A percentile compares a stretch with the other conserved stretches of the same genome.
Evolutionary conservation across 768 basidiomycete species (phyloP).

Genomic region (Mycena sanguinolenta): DNA sequence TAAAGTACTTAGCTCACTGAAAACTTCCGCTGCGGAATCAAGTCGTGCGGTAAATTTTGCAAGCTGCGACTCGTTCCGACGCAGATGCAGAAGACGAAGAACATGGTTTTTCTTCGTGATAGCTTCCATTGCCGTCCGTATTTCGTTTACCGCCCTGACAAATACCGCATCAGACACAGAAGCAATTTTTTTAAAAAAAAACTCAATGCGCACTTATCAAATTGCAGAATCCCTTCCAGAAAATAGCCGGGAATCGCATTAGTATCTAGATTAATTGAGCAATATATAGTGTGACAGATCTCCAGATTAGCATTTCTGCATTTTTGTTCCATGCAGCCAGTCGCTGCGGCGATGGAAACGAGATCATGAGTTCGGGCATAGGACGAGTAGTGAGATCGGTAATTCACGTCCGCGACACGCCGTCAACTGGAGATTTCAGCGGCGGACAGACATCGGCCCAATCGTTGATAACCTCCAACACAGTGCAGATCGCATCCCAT

Average conservation of each 20-base stretch:
- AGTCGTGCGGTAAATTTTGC: not conserved
- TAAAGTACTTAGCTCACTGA: constrained; percentile 5
- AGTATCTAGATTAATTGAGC: not conserved
- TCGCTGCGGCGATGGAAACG: not conserved
- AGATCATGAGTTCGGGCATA: too few relatives aligned
- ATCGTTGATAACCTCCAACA: too few relatives aligned
- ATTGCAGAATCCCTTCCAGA: not conserved
- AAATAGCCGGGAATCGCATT: not conserved
- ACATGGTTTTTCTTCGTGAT: not conserved
- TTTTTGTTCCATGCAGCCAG: constrained; percentile 7
- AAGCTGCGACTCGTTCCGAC: constrained; percentile 19
- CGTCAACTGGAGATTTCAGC: too few relatives aligned
- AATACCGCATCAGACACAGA: not conserved
- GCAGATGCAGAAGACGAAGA: constrained; percentile 3
- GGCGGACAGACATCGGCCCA: too few relatives aligned
- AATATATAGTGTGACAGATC: constrained; percentile 1
- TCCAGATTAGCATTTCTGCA: constrained; percentile 3
- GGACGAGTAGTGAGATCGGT: too few relatives aligned
- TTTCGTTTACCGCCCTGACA: constrained; percentile 6
- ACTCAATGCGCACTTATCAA: constrained; percentile 13
- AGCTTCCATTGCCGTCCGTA: not conserved
- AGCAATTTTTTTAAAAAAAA: not conserved
- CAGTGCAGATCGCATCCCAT: too few relatives aligned
- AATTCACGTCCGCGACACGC: too few relatives aligned
- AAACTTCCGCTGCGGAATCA: not conserved